phyloP scores from a whole-genome alignment of 495 filamentous ascomycete genomes.

The Xylaria cubensis region DNA sequence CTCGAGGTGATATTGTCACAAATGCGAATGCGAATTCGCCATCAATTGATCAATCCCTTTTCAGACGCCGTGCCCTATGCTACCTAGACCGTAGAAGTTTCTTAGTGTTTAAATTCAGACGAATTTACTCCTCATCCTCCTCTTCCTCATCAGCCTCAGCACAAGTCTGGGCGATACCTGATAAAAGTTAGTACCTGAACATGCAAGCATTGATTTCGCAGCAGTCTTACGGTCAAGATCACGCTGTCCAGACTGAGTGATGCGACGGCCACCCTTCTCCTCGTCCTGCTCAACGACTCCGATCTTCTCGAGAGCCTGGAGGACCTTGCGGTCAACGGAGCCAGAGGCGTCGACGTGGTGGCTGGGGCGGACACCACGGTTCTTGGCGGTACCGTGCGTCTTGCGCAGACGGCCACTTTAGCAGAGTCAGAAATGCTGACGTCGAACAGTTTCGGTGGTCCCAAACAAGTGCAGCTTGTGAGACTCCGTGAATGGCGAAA shows the following conservation, averaged over 20 bases:
- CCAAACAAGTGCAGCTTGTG: constrained; percentile 46
- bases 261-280: constrained; percentile 95
- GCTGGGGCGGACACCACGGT: constrained; percentile 88
- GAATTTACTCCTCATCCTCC: constrained; percentile 65
- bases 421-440: constrained; percentile 11
- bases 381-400: constrained; percentile 94
- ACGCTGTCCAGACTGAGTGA: constrained; percentile 92
- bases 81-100: constrained; percentile 41
- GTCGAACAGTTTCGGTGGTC: constrained; percentile 8
- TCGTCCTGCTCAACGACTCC: constrained; percentile 95
- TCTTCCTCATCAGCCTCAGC: constrained; percentile 74
- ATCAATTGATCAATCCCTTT: constrained; percentile 45
- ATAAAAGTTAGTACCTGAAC: constrained; percentile 32
- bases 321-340: constrained; percentile 91
- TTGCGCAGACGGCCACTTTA: constrained; percentile 59
- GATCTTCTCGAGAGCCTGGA: constrained; percentile 98
- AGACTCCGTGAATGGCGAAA: not conserved
- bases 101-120: constrained; percentile 30
- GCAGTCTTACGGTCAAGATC: constrained; percentile 81
- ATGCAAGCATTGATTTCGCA: constrained; percentile 25
- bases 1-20: constrained; percentile 17
- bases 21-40: constrained; percentile 40
- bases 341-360: constrained; percentile 97
- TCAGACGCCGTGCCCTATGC: constrained; percentile 45
- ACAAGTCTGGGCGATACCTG: constrained; percentile 73